Evolutionary conservation across 805 yeast species (phyloP).

Genomic region (Barnettozyma siamensis): DNA sequence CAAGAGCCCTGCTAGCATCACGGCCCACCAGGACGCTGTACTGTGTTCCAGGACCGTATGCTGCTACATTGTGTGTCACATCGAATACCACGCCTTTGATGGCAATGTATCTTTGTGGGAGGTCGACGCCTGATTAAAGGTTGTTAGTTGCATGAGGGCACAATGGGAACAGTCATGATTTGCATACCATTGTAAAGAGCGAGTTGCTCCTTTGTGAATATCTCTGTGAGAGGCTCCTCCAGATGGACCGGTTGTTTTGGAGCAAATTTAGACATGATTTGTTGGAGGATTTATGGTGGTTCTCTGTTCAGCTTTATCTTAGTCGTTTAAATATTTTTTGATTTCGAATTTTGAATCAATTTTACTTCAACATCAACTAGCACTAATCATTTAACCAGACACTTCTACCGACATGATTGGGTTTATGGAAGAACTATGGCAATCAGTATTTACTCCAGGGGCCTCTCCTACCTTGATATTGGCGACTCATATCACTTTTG

Average conservation of each 20-base stretch:
- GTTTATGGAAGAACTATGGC: constrained; percentile 73
- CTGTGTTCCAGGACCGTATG: constrained; percentile 73
- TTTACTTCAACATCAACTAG: too few relatives aligned
- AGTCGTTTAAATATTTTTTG: too few relatives aligned
- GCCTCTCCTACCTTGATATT: constrained; percentile 81
- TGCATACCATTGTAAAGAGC: constrained; percentile 40
- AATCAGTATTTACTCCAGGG: constrained; percentile 88
- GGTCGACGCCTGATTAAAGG: constrained; percentile 26
- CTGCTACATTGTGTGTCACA: constrained; percentile 57
- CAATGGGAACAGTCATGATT: too few relatives aligned
- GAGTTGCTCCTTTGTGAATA: constrained; percentile 38
- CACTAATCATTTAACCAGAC: too few relatives aligned
- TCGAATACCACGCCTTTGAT: constrained; percentile 76
- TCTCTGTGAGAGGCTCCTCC: constrained; percentile 44
- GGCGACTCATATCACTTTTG: constrained; percentile 85
- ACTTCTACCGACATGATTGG: constrained; percentile 14
- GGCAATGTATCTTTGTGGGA: constrained; percentile 57
- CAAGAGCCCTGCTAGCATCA: constrained; percentile 75
- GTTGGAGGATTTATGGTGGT: background rate
- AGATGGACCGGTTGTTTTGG: constrained; percentile 51
- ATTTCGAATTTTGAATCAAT: background rate
- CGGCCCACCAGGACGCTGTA: constrained; percentile 70
- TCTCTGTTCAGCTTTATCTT: background rate
- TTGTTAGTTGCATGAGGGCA: too few relatives aligned
- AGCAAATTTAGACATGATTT: constrained; percentile 32